Evolutionary conservation across 2,329 filamentous ascomycete genomes (phyloP).

Genomic region (Penicillium brevicompactum): DNA sequence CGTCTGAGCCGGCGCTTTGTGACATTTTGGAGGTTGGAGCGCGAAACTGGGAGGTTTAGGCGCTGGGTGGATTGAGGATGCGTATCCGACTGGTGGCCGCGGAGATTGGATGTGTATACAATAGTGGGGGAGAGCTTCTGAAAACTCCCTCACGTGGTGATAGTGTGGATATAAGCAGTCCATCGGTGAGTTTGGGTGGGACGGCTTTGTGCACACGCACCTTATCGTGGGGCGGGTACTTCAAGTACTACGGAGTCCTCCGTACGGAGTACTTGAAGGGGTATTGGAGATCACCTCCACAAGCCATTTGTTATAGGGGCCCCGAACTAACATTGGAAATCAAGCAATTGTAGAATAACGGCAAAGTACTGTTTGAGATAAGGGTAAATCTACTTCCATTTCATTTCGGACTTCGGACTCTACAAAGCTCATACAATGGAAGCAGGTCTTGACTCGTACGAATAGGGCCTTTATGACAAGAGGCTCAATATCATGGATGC

Average conservation of each 20-base stretch:
- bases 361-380: too few relatives aligned
- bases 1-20: conserved; percentile 31
- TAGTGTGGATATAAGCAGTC: conserved; percentile 6
- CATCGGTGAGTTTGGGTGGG: neutral
- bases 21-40: conserved; percentile 21
- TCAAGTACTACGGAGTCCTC: neutral
- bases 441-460: too few relatives aligned
- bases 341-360: too few relatives aligned
- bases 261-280: neutral
- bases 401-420: too few relatives aligned
- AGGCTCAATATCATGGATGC: too few relatives aligned
- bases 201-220: neutral
- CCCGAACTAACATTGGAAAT: too few relatives aligned
- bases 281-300: too few relatives aligned
- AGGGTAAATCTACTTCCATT: too few relatives aligned
- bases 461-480: too few relatives aligned
- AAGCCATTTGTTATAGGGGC: too few relatives aligned
- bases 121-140: conserved; percentile 7
- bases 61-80: neutral
- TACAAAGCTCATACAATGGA: too few relatives aligned
- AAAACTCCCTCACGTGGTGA: conserved; percentile 9
- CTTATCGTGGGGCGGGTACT: neutral
- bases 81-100: neutral
- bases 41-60: neutral
- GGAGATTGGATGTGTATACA: conserved; percentile 5